phyloP scores from a whole-genome alignment of 257 asterid genomes.

The Phtheirospermum japonicum region DNA sequence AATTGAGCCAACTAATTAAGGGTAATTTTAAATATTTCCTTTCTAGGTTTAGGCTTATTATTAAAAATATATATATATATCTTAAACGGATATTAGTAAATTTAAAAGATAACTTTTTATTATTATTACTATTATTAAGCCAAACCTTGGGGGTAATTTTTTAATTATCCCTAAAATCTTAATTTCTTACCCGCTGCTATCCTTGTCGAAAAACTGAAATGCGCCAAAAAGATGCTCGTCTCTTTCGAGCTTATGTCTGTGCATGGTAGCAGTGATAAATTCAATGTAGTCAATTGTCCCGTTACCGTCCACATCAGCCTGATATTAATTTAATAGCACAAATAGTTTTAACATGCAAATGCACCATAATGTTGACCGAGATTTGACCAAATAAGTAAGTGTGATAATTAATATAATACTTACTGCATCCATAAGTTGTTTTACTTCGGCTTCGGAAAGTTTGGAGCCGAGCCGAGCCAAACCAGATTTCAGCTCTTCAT shows the following conservation, averaged over 20 bases:
- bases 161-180: neutral
- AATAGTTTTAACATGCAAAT: slow-evolving; percentile 11
- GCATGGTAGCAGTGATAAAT: slow-evolving; percentile 68
- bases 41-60: no score
- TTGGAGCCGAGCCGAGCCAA: slow-evolving; percentile 85
- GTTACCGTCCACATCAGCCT: slow-evolving; percentile 66
- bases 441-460: slow-evolving; percentile 71
- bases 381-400: neutral
- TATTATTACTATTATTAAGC: no score
- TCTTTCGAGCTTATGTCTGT: slow-evolving; percentile 58
- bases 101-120: neutral
- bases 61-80: no score
- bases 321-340: slow-evolving; percentile 8
- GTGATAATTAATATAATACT: slow-evolving; percentile 24
- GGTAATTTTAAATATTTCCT: no score
- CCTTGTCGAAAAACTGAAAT: slow-evolving; percentile 58
- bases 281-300: slow-evolving; percentile 63
- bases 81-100: neutral
- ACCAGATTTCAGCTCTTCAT: slow-evolving; percentile 79
- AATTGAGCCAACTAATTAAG: no score
- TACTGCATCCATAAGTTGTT: slow-evolving; percentile 93
- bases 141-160: neutral
- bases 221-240: slow-evolving; percentile 54
- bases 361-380: neutral
- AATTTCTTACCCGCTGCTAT: slow-evolving; percentile 52